Conservation (phyloP, 352 stramenopile species). For the Pythium brachiatum region DNA sequence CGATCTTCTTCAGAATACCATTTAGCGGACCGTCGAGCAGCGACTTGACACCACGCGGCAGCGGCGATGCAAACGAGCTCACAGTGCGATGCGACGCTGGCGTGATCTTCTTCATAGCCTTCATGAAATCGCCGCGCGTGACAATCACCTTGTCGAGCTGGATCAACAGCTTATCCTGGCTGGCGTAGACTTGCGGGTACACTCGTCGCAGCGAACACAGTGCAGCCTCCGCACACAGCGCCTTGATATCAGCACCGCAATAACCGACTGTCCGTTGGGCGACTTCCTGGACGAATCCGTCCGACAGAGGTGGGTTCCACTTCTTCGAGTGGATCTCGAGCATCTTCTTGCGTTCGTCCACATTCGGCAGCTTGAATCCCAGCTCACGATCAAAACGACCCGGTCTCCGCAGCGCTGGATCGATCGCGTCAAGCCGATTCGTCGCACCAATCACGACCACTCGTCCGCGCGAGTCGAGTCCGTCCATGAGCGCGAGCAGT, state of each 20-base stretch:
- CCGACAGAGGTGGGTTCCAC: constrained; percentile 77
- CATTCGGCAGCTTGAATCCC: constrained; percentile 87
- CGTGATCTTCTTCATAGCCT: constrained; percentile 79
- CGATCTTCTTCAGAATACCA: constrained; percentile 42
- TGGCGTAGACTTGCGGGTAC: constrained; percentile 88
- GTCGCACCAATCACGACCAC: constrained; percentile 98
- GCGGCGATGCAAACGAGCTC: constrained; percentile 67
- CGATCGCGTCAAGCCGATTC: constrained; percentile 95
- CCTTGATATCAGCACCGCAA: constrained; percentile 91
- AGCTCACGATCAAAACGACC: constrained; percentile 93
- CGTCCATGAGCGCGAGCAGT: constrained; percentile 92
- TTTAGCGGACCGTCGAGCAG: constrained; percentile 42
- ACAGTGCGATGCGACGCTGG: constrained; percentile 71
- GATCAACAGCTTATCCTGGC: constrained; percentile 74
- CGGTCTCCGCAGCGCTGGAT: constrained; percentile 93
- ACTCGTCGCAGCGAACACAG: constrained; percentile 84
- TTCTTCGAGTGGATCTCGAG: constrained; percentile 85
- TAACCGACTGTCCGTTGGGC: constrained; percentile 86
- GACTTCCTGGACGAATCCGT: constrained; percentile 68
- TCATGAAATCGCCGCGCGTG: constrained; percentile 62
- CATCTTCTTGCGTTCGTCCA: constrained; percentile 80
- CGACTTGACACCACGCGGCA: constrained; percentile 56
- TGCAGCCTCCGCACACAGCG: constrained; percentile 86
- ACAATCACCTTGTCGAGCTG: constrained; percentile 73
- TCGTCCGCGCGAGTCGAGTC: constrained; percentile 79